Base-by-base conservation (phyloP, 2,329 filamentous ascomycete genomes). In the Diplocarpon mali region DNA sequence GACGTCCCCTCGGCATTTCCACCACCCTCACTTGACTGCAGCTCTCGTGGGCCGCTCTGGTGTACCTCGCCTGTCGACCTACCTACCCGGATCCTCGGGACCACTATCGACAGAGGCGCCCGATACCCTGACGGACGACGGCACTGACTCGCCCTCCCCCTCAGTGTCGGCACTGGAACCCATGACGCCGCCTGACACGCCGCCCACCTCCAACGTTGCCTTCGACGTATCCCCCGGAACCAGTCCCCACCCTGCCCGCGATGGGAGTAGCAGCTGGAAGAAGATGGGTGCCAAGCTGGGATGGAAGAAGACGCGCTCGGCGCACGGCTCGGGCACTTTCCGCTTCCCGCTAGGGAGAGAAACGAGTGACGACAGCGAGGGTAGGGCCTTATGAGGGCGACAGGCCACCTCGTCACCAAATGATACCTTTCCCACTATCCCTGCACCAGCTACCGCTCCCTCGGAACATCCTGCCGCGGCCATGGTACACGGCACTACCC, bases 161-260 rank as follows among this genome's bases (percentile, higher is more conserved):
- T 62, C 70, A 39, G 51, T 44, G 10, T 58, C 56, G 30, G 60
- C 65, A 20, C 66, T 69, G 48, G 80, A 82, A 57, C 81, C 72
- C 2, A 80, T 86, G 69, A 88, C 84, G 3, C 84, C 84, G 0
- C 83, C 83, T 1, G 85, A 75, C 2, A 85, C 80, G 2, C 81
- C 84, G 29, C 82, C 83, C 0, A 75, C 72, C 1, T 71, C 75
- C 0, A 73, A 80, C 49, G 44, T 46, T 12, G 50, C 43, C 11
- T 58, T 60, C n/a, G 52, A 53, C 15, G 44, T 48, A 2, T 59
- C 58, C 2, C 57, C 55, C 12, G 49, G 52, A 3, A 54, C 57
- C 2, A 58, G 54, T 37, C 57, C 57, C 27, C 48, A 47, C 6
- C 47, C 42, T 14, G 30, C 44, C 7, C 53, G 53, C 32, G 47